Percentiles rank a stretch among this genome's conserved stretches.
Conservation (phyloP, 2,329 filamentous ascomycete species). For the Aspergillus chevalieri region DNA sequence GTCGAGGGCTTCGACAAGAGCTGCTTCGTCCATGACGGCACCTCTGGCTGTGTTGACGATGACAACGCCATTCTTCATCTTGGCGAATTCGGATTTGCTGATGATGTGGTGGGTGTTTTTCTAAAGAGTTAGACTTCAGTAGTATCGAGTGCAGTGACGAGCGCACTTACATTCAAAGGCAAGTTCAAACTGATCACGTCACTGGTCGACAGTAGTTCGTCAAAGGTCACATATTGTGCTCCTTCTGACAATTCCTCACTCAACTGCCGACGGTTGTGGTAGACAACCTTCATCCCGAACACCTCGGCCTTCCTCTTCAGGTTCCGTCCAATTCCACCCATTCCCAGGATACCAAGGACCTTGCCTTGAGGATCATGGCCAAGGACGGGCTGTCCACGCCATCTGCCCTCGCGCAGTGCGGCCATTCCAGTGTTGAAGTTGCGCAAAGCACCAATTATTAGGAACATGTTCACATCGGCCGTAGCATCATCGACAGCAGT, state of each 20-base stretch:
- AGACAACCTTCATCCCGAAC: conserved; percentile 70
- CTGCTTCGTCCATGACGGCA: conserved; percentile 74
- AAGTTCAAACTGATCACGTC: conserved; percentile 77
- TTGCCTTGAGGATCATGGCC: conserved; percentile 77
- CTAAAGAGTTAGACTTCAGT: conserved; percentile 25
- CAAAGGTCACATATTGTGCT: conserved; percentile 55
- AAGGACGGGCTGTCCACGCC: conserved; percentile 56
- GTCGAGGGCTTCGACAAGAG: conserved; percentile 67
- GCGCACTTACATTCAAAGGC: conserved; percentile 64
- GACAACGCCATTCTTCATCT: conserved; percentile 72
- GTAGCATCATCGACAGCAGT: conserved; percentile 75
- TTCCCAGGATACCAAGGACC: conserved; percentile 71
- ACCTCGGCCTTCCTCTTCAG: conserved; percentile 66
- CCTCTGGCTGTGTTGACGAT: conserved; percentile 79
- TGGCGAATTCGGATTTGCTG: conserved; percentile 60
- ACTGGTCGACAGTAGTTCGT: conserved; percentile 61
- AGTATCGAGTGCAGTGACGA: background rate
- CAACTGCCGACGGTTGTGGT: conserved; percentile 65
- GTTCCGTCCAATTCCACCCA: conserved; percentile 79
- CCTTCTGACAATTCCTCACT: conserved; percentile 44
- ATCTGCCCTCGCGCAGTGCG: conserved; percentile 59
- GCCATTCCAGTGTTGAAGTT: conserved; percentile 64
- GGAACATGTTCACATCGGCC: conserved; percentile 72
- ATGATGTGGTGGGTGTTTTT: conserved; percentile 69
- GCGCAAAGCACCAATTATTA: conserved; percentile 72